These are phyloP conservation scores for Ampelomyces quisqualis DNA, from an alignment of 2,329 filamentous ascomycete genomes.

Conservation along the genomic window DNA sequence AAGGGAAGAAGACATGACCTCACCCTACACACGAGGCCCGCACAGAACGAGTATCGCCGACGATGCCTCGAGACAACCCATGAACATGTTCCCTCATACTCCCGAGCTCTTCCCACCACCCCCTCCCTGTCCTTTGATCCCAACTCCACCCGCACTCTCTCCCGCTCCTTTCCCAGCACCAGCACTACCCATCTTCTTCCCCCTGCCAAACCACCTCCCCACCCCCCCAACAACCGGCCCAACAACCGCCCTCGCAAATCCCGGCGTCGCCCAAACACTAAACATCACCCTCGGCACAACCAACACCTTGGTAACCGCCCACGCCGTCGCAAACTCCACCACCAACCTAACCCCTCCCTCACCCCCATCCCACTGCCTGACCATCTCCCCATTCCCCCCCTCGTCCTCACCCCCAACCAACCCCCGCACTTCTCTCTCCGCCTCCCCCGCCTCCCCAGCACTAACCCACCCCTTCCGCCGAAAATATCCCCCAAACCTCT, in stretches of 20 bases:
- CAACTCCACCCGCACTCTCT: too few relatives aligned
- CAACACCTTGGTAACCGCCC: conserved; percentile 83
- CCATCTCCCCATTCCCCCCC: conserved; percentile 39
- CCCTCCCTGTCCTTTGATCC: too few relatives aligned
- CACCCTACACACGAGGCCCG: too few relatives aligned
- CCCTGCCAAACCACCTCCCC: conserved; percentile 43
- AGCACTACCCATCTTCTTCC: conserved; percentile 22
- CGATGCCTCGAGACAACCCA: too few relatives aligned
- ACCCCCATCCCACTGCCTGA: conserved; percentile 43
- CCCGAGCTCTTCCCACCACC: too few relatives aligned
- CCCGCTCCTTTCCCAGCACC: conserved; percentile 39
- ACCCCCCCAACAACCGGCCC: conserved; percentile 35
- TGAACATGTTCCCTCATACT: too few relatives aligned
- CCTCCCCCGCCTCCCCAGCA: conserved; percentile 50
- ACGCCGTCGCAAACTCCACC: conserved; percentile 79
- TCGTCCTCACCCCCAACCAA: conserved; percentile 46
- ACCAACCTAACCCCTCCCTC: conserved; percentile 56
- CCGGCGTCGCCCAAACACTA: conserved; percentile 88
- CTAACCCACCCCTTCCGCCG: conserved; percentile 79
- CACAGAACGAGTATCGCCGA: too few relatives aligned
- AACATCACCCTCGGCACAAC: conserved; percentile 73
- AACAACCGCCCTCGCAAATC: conserved; percentile 66
- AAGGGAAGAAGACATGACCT: too few relatives aligned
- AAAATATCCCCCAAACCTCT: conserved; percentile 76
- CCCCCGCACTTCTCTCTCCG: conserved; percentile 26